These are phyloP conservation scores for Pythium aquatile DNA, from an alignment of 352 stramenopile genomes.

Conservation along the genomic window DNA sequence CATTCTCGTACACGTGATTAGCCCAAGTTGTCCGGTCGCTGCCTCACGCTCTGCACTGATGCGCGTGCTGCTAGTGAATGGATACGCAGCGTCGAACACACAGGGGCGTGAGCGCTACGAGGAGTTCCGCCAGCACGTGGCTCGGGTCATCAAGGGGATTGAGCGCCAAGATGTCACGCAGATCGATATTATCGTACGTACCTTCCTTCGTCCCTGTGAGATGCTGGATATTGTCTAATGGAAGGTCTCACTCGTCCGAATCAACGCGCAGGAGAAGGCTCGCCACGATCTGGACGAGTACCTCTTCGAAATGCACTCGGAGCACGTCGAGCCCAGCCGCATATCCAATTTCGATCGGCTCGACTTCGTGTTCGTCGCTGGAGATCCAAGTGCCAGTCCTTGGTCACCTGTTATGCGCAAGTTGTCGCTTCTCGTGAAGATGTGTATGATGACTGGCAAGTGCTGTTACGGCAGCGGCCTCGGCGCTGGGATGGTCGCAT, in stretches of 20 bases:
- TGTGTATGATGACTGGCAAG: conserved; percentile 89
- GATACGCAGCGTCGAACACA: conserved; percentile 44
- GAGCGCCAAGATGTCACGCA: conserved; percentile 61
- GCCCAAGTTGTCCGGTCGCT: too few species aligned
- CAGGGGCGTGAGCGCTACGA: conserved; percentile 43
- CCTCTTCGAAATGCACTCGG: conserved; percentile 74
- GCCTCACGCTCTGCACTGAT: conserved; percentile 26
- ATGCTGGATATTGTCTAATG: not conserved
- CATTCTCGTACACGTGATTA: not conserved
- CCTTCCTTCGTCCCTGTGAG: not conserved
- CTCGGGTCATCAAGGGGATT: conserved; percentile 46
- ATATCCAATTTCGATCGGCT: conserved; percentile 83
- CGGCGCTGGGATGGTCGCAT: conserved; percentile 57
- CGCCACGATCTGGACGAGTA: conserved; percentile 68
- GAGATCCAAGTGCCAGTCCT: conserved; percentile 56
- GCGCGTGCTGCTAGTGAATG: conserved; percentile 74
- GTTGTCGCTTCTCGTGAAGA: conserved; percentile 64
- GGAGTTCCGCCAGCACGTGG: conserved; percentile 53
- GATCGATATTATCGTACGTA: conserved; percentile 58
- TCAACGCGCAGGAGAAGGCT: conserved; percentile 43
- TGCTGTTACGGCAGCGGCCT: conserved; percentile 69
- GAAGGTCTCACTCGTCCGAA: not conserved
- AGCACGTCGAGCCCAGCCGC: conserved; percentile 51
- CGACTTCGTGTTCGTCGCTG: conserved; percentile 80
- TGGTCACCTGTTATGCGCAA: conserved; percentile 67